These are phyloP conservation scores for Apiotrichum laibachii DNA, from an alignment of 1,284 basidiomycete species.

Conservation along the genomic window DNA sequence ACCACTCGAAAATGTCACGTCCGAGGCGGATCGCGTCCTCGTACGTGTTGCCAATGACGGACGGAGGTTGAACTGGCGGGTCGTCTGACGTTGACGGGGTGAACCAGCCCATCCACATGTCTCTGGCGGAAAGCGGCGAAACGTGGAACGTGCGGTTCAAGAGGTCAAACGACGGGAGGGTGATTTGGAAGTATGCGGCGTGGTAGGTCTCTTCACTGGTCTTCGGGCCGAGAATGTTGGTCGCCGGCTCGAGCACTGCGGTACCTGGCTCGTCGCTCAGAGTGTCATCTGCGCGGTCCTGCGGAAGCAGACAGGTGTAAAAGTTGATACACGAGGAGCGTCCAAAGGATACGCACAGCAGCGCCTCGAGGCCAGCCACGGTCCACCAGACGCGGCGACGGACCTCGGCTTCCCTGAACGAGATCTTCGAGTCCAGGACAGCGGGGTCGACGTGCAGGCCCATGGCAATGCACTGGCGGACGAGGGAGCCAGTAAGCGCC, in stretches of 20 bases:
- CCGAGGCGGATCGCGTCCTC: conserved; percentile 47
- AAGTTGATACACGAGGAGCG: conserved; percentile 47
- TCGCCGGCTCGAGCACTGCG: conserved; percentile 24
- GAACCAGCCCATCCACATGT: conserved; percentile 45
- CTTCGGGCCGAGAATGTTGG: conserved; percentile 35
- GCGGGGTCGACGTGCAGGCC: conserved; percentile 50
- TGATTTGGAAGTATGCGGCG: conserved; percentile 48
- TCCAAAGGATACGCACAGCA: conserved; percentile 48
- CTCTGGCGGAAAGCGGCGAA: conserved; percentile 35
- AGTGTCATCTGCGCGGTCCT: conserved; percentile 43
- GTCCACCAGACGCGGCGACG: conserved; percentile 49
- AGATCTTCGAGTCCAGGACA: conserved; percentile 41
- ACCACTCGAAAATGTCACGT: conserved; percentile 47
- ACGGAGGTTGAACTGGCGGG: conserved; percentile 8
- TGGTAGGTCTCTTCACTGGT: conserved; percentile 47
- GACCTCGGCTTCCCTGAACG: conserved; percentile 47
- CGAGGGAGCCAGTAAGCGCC: conserved; percentile 42
- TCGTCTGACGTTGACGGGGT: conserved; percentile 28
- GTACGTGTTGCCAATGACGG: conserved; percentile 37
- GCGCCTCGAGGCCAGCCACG: conserved; percentile 46
- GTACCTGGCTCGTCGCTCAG: conserved; percentile 43
- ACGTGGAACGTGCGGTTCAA: conserved; percentile 47
- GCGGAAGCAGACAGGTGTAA: conserved; percentile 47
- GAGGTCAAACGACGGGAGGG: conserved; percentile 48
- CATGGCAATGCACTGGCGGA: conserved; percentile 48